Percentiles rank a stretch among this genome's conserved stretches.
Conservation (phyloP, 306 rosid genomes). For the Pachyrhizus erosus region DNA sequence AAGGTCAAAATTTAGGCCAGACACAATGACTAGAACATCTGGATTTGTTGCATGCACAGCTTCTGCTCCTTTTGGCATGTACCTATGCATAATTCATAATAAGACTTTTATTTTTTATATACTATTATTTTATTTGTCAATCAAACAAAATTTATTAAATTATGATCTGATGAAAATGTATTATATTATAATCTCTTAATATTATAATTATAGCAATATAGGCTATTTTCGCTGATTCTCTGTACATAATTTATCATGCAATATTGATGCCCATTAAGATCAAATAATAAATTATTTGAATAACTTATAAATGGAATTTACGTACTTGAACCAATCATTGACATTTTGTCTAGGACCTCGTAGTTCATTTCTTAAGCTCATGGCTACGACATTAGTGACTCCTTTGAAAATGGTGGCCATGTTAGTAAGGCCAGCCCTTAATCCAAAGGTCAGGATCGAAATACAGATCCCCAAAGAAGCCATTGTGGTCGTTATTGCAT, state of each 20-base stretch:
- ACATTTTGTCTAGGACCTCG: conserved; percentile 76
- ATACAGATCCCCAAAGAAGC: conserved; percentile 74
- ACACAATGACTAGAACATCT: conserved; percentile 67
- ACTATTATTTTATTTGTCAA: no score
- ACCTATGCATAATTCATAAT: no score
- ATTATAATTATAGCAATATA: no score
- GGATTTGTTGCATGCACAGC: conserved; percentile 76
- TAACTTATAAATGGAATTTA: no score
- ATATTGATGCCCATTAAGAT: no score
- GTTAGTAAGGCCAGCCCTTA: conserved; percentile 66
- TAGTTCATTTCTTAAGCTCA: conserved; percentile 87
- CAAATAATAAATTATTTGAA: no score
- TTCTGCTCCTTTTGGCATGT: conserved; percentile 83
- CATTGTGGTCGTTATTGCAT: conserved; percentile 71
- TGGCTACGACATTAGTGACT: conserved; percentile 65
- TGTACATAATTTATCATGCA: no score
- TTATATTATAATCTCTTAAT: no score
- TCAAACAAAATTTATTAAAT: no score
- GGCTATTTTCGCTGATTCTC: no score
- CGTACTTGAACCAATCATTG: conserved; percentile 67
- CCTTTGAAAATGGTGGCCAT: conserved; percentile 76
- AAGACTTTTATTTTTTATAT: no score
- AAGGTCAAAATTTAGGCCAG: conserved; percentile 68
- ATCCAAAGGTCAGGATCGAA: conserved; percentile 72
- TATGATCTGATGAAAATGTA: no score